These are phyloP conservation scores for Sherardia arvensis DNA, from an alignment of 257 asterid species.

Conservation along the genomic window DNA sequence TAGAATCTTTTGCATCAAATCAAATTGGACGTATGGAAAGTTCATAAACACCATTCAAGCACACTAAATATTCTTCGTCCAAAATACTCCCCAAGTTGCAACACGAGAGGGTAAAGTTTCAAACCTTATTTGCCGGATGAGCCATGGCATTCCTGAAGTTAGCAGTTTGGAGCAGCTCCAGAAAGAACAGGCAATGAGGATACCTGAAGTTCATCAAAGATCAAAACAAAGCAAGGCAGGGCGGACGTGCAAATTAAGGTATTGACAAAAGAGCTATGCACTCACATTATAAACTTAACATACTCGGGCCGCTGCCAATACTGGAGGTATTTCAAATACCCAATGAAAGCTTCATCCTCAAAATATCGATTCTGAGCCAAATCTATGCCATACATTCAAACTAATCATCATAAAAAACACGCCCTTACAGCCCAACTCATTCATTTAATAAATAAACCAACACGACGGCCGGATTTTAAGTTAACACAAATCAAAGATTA, in stretches of 20 bases:
- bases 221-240: not conserved
- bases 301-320: constrained; percentile 94
- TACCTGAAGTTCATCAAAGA: constrained; percentile 39
- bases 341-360: constrained; percentile 90
- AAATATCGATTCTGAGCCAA: constrained; percentile 93
- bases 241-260: not conserved
- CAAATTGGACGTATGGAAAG: not conserved
- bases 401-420: not conserved
- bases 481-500: not conserved
- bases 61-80: not conserved
- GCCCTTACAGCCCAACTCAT: not conserved
- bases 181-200: constrained; percentile 91
- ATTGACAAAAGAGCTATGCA: not conserved
- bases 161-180: constrained; percentile 79
- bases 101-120: not conserved
- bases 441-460: not conserved
- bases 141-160: constrained; percentile 91
- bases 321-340: constrained; percentile 85
- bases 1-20: not conserved
- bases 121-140: constrained; percentile 89
- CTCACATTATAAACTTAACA: constrained; percentile 75
- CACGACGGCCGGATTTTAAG: not conserved
- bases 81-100: not conserved
- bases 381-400: constrained; percentile 34
- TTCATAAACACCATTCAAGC: not conserved